These are phyloP conservation scores for Ophiostoma angusticollis DNA, from an alignment of 2,329 filamentous ascomycete genomes.

Conservation along the genomic window DNA sequence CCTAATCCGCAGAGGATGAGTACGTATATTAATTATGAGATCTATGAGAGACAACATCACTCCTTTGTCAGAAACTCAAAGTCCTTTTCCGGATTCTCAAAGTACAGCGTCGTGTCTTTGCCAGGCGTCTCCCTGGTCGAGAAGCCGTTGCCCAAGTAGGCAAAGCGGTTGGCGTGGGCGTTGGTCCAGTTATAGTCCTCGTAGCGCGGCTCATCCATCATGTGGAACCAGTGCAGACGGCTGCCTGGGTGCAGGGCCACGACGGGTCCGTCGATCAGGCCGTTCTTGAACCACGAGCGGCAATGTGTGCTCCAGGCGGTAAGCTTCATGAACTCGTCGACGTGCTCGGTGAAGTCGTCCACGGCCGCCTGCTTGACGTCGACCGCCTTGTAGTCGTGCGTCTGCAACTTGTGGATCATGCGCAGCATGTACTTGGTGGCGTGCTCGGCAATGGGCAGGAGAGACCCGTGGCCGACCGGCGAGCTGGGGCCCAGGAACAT, in stretches of 20 bases:
- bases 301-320: slow-evolving; percentile 21
- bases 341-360: slow-evolving; percentile 18
- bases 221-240: slow-evolving; percentile 13
- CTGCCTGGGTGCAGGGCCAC: slow-evolving; percentile 13
- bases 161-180: slow-evolving; percentile 31
- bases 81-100: slow-evolving; percentile 37
- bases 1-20: too few species aligned
- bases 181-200: slow-evolving; percentile 12
- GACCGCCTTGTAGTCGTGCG: slow-evolving; percentile 19
- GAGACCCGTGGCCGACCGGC: slow-evolving; percentile 13
- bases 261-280: slow-evolving; percentile 7
- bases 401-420: slow-evolving; percentile 17
- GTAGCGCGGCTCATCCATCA: slow-evolving; percentile 9
- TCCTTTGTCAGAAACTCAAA: too few species aligned
- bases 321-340: slow-evolving; percentile 20
- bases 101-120: slow-evolving; percentile 29
- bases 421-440: slow-evolving; percentile 21
- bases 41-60: too few species aligned
- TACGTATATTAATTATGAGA: too few species aligned
- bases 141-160: slow-evolving; percentile 36
- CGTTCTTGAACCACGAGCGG: slow-evolving; percentile 19
- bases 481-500: slow-evolving; percentile 15
- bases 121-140: slow-evolving; percentile 29
- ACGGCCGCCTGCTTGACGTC: slow-evolving; percentile 4
- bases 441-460: slow-evolving; percentile 18